Evolutionary conservation across 352 stramenopile genomes (phyloP), one percentile per base, ranked within the genome.

Genomic region (Phytophthora palmivora): DNA sequence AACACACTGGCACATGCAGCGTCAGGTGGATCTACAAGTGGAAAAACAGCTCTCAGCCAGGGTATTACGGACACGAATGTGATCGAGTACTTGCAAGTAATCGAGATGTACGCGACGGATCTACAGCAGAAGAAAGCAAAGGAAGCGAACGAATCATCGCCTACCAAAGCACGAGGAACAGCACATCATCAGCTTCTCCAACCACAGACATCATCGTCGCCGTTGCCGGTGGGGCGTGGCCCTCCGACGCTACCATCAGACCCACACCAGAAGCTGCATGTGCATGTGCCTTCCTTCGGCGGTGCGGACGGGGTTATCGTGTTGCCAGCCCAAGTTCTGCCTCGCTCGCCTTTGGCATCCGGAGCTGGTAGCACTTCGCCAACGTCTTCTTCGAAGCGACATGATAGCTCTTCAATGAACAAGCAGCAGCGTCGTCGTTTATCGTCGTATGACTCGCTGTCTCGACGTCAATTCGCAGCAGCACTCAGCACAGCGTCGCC

Each of bases 41-140:
- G 58, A 24, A 67, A 67, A 9, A 39, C 69, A 38, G 43, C 34
- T 6, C 69, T 74, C 15, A 47, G 55, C 3, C 58, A 69, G 7
- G 67, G 58, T 14, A 68, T 74, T 4, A 69, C 65, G 34, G 80
- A 91, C 36, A 51, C 76, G 28, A 93, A 90, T 41, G 75, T 91
- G 26, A 71, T 93, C 30, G 84, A 91, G 54, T 91, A 87, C 32
- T 70, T 92, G n/a, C 78, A 91, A 51, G 82, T 76, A 14, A 87
- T 93, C 36, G 82, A 93, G 67, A 88, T 74, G 49, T 91, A 87
- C 49, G 73, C 79, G 11, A 91, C 80, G 19, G 74, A 79, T 9
- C 54, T 91, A 28, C 60, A 86, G 32, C 78, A 86, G 44, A 82
- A 54, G 37, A 75, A 82, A 59, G 63, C 50, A 32, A 48, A 21